phyloP scores from a whole-genome alignment of 2,329 filamentous ascomycete species.

The Sporothrix globosa region DNA sequence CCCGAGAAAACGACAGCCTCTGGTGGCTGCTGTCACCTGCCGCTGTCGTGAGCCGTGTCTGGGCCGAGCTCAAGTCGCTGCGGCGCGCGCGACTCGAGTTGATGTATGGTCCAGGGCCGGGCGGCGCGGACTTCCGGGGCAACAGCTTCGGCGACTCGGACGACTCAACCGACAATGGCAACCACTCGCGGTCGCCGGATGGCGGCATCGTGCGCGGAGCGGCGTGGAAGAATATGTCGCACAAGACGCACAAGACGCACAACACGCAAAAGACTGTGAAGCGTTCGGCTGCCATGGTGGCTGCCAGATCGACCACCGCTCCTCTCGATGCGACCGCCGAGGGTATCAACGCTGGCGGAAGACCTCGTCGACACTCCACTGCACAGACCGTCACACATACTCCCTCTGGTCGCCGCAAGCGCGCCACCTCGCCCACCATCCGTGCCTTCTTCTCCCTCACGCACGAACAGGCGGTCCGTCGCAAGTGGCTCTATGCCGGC shows the following conservation, averaged over 20 bases:
- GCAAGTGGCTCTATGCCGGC: conserved; percentile 82
- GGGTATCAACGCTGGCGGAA: not conserved
- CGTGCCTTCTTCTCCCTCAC: conserved; percentile 81
- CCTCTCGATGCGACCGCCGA: not conserved
- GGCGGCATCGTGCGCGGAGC: not conserved
- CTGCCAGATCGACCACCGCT: not conserved
- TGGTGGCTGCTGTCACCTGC: conserved; percentile 41
- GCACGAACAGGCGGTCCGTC: conserved; percentile 70
- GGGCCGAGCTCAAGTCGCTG: conserved; percentile 46
- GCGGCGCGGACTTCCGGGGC: not conserved
- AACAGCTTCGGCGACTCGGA: not conserved
- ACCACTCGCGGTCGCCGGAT: not conserved
- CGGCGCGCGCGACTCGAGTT: conserved; percentile 42
- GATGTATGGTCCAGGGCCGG: conserved; percentile 39
- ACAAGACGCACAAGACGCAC: too few relatives aligned
- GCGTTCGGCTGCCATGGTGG: not conserved
- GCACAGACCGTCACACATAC: conserved; percentile 42
- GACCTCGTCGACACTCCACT: conserved; percentile 4
- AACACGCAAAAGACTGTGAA: not conserved
- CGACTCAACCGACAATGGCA: conserved; percentile 5
- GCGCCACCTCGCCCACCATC: conserved; percentile 64
- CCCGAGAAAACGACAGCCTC: conserved; percentile 42
- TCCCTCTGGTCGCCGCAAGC: conserved; percentile 66
- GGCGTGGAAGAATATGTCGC: not conserved
- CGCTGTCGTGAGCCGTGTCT: conserved; percentile 25